phyloP scores from a whole-genome alignment of 306 rosid genomes.

The Delonix regia region DNA sequence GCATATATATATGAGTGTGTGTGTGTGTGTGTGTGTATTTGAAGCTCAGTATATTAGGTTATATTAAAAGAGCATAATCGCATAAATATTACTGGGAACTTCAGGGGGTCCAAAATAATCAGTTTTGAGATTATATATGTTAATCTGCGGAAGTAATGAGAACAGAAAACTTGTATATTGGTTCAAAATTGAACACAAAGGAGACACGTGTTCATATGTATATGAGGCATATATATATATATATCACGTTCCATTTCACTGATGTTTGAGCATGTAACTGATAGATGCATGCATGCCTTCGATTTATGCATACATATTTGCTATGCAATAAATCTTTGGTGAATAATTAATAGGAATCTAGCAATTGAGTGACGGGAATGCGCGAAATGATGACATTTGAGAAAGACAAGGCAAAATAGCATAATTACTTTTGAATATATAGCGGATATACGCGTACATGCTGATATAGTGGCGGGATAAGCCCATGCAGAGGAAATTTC shows the following conservation, averaged over 20 bases:
- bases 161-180: not conserved
- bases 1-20: too few relatives aligned
- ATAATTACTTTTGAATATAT: conserved; percentile 27
- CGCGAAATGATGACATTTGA: conserved; percentile 39
- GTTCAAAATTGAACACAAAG: not conserved
- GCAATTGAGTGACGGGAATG: conserved; percentile 36
- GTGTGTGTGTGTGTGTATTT: too few relatives aligned
- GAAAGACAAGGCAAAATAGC: conserved; percentile 10
- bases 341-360: conserved; percentile 6
- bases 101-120: not conserved
- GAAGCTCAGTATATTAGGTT: not conserved
- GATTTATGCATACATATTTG: not conserved
- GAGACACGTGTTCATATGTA: too few relatives aligned
- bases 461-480: conserved; percentile 29
- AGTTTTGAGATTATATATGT: not conserved
- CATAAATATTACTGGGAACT: not conserved
- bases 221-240: not conserved
- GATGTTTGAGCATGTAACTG: not conserved
- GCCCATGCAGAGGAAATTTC: not conserved
- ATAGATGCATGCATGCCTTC: not conserved
- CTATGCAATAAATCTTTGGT: not conserved
- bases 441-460: not conserved
- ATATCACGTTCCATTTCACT: not conserved
- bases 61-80: not conserved
- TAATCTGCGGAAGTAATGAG: too few relatives aligned